Conservation (phyloP, 2,329 filamentous ascomycete genomes). For the Leptodontidium sp. region DNA sequence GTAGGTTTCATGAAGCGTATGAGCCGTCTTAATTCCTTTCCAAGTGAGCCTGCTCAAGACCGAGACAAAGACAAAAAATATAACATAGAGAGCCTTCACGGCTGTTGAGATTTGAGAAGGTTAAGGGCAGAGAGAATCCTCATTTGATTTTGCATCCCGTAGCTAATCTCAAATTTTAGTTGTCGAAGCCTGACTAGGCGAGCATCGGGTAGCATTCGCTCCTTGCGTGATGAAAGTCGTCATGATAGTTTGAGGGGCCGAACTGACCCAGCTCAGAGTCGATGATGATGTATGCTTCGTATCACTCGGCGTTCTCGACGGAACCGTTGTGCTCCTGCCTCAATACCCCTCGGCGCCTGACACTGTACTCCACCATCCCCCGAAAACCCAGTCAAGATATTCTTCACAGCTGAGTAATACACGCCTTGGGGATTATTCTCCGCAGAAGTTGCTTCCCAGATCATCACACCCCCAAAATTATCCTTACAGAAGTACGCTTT, state of each 20-base stretch:
- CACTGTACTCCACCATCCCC: constrained; percentile 5
- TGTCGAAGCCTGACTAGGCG: background rate
- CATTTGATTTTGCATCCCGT: too few relatives aligned
- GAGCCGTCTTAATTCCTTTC: too few relatives aligned
- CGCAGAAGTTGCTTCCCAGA: constrained; percentile 38
- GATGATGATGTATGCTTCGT: background rate
- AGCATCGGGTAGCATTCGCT: background rate
- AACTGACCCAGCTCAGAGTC: background rate
- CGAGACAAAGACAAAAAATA: too few relatives aligned
- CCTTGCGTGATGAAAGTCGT: background rate
- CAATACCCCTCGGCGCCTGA: background rate
- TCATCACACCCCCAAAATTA: constrained; percentile 40
- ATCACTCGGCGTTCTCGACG: background rate
- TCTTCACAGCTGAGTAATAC: constrained; percentile 23
- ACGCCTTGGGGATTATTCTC: constrained; percentile 28
- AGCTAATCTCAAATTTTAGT: background rate
- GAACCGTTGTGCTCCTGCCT: background rate
- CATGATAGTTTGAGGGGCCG: background rate
- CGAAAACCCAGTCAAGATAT: constrained; percentile 17
- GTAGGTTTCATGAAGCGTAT: too few relatives aligned
- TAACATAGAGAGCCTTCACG: too few relatives aligned
- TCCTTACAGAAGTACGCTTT: constrained; percentile 30
- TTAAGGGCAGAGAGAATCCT: too few relatives aligned
- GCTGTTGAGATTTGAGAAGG: too few relatives aligned
- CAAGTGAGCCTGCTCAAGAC: too few relatives aligned